Base-by-base conservation (phyloP, 2,329 filamentous ascomycete species). In the Aspergillus viridinutans region DNA sequence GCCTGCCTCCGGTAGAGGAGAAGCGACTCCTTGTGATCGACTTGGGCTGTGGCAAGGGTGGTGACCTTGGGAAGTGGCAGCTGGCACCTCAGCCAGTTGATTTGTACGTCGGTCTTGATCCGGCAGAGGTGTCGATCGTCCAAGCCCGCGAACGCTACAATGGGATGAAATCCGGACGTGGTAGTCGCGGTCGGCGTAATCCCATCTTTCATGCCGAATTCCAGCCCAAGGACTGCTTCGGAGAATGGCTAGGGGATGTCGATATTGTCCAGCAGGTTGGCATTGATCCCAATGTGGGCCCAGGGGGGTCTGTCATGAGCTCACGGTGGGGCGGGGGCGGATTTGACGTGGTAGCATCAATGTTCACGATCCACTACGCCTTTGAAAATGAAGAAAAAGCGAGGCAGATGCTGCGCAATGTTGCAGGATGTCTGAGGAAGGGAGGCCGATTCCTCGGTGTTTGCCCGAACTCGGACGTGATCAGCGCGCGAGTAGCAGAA, bases 351-450 rank as follows among this genome's bases (percentile, higher is more conserved):
- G 93, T 99, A 61, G 92, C 89, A 70, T 96, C 96, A 85, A 99
- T 99, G 94, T 99, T 99, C 74, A 95, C 92, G 68, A 94, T 99
- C 86, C 94, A 99, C 77, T 99, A 99, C 73, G 92, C 94, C 5
- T 99, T 97, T 66, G 94, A 97, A 78, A 90, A 82, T 53, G 93
- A 99, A 73, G 84, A 85, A 50, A 95, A 96, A 74, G 91, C 93
- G 2, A 85, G 91, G 48, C 90, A 85, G 61, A 97, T 99, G 94
- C 82, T 99, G 55, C 85, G 87, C 67, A 99, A 99, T 69, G 93
- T 99, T 3, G 88, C 94, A 0, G 90, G 92, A 1, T 85, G 90
- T 2, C 76, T 99, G 67, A 96, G 93, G 74, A 97, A 97, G 72
- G 94, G 94, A 25, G 94, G 94, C 1, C 86, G 92, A 40, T 95